These are phyloP conservation scores for Tremellales sp. DNA, from an alignment of 1,284 basidiomycete species.

Conservation along the genomic window DNA sequence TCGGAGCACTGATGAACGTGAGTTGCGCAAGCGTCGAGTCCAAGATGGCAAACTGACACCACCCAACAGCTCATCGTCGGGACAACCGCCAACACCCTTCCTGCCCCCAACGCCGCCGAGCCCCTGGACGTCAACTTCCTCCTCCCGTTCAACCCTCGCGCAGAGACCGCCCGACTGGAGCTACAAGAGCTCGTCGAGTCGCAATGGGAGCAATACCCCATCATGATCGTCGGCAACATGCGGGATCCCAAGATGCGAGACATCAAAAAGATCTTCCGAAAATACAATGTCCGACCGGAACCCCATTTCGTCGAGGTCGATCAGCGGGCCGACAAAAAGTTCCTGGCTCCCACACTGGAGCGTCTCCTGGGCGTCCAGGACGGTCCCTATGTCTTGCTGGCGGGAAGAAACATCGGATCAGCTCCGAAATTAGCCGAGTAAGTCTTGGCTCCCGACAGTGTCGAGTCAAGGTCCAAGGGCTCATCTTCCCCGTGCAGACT, in stretches of 20 bases:
- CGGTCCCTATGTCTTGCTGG: constrained; percentile 17
- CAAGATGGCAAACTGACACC: background rate
- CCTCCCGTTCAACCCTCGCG: constrained; percentile 73
- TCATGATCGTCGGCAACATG: constrained; percentile 74
- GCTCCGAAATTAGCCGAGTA: constrained; percentile 13
- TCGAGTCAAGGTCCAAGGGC: background rate
- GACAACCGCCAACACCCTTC: constrained; percentile 72
- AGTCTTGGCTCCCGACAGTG: background rate
- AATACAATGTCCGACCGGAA: constrained; percentile 61
- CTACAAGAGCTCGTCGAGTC: constrained; percentile 41
- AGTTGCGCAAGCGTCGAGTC: constrained; percentile 4
- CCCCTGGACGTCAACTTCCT: constrained; percentile 74
- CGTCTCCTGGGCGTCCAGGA: constrained; percentile 19
- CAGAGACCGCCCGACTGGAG: constrained; percentile 53
- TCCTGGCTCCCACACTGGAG: constrained; percentile 49
- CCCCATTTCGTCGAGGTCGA: constrained; percentile 73
- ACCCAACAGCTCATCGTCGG: constrained; percentile 61
- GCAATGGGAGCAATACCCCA: constrained; percentile 69
- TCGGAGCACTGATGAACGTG: constrained; percentile 65
- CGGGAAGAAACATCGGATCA: constrained; percentile 13
- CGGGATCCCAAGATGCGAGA: constrained; percentile 56
- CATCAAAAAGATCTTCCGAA: constrained; percentile 59
- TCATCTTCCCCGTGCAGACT: constrained; percentile 5
- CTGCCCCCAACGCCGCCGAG: constrained; percentile 60
- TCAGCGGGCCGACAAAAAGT: constrained; percentile 56